Conservation (phyloP, 2,329 filamentous ascomycete species). For the Drechslerella dactyloides region DNA sequence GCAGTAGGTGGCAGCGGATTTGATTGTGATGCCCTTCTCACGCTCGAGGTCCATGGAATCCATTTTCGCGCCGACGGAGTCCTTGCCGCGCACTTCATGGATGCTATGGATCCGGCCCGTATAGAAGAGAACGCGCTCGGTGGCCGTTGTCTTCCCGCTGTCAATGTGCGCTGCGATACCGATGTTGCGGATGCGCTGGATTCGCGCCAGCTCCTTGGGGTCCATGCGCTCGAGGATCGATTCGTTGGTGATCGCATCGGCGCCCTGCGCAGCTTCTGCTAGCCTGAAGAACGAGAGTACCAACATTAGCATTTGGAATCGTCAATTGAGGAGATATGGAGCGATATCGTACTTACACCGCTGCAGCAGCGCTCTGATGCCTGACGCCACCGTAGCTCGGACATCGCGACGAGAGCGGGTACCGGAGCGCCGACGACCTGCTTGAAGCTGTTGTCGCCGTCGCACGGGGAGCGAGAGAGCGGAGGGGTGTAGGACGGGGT, state of each 20-base stretch:
- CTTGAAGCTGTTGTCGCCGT: conserved; percentile 26
- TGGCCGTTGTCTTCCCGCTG: conserved; percentile 95
- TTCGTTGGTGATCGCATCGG: conserved; percentile 64
- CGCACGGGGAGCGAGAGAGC: conserved; percentile 35
- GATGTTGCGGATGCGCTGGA: conserved; percentile 89
- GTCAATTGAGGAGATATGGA: neutral
- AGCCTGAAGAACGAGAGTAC: conserved; percentile 15
- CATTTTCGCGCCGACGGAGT: conserved; percentile 98
- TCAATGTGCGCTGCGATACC: conserved; percentile 99
- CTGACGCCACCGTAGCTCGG: conserved; percentile 16
- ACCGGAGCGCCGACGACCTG: conserved; percentile 23
- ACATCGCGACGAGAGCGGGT: conserved; percentile 13
- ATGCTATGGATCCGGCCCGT: conserved; percentile 89
- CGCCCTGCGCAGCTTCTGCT: conserved; percentile 38
- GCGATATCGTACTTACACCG: conserved; percentile 27
- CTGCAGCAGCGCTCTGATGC: conserved; percentile 38
- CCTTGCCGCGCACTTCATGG: conserved; percentile 93
- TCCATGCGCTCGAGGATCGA: conserved; percentile 80
- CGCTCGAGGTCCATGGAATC: conserved; percentile 99
- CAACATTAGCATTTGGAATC: neutral
- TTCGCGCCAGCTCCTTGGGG: conserved; percentile 75
- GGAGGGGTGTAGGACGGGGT: conserved; percentile 35
- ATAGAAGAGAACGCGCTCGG: conserved; percentile 96
- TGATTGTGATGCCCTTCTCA: conserved; percentile 98
- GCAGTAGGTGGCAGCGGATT: conserved; percentile 96